phyloP scores from a whole-genome alignment of 495 filamentous ascomycete species.

The Penicillium pulvis region DNA sequence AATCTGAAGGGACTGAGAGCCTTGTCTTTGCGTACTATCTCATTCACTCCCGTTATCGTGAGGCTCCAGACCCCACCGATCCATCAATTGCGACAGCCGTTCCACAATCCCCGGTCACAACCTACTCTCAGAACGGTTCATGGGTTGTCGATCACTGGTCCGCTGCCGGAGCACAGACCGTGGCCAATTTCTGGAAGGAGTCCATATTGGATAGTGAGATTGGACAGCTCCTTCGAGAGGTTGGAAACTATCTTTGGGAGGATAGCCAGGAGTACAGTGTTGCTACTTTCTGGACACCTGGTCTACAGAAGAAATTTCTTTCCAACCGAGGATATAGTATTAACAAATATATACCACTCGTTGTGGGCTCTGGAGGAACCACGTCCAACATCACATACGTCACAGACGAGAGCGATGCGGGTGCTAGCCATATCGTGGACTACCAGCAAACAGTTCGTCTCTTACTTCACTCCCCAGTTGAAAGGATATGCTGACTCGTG shows the following conservation, averaged over 20 bases:
- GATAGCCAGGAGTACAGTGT: conserved; percentile 50
- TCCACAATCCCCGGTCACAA: conserved; percentile 6
- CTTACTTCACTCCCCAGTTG: neutral
- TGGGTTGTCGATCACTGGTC: conserved; percentile 54
- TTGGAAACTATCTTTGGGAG: conserved; percentile 54
- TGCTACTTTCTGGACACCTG: conserved; percentile 46
- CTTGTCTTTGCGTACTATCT: conserved; percentile 6
- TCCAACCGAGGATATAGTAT: conserved; percentile 32
- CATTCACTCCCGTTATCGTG: conserved; percentile 1
- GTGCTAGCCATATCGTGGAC: conserved; percentile 22
- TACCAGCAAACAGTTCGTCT: conserved; percentile 6
- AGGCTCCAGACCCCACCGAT: neutral
- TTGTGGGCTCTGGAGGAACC: neutral
- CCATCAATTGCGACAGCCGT: conserved; percentile 1
- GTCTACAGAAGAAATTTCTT: conserved; percentile 42
- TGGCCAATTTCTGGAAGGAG: conserved; percentile 49
- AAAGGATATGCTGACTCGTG: neutral
- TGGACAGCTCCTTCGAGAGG: conserved; percentile 31
- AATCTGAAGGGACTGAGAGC: neutral
- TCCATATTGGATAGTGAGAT: conserved; percentile 40
- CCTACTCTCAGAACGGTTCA: conserved; percentile 47
- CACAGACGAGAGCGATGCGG: conserved; percentile 13
- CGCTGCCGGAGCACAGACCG: conserved; percentile 40
- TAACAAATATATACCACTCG: conserved; percentile 2
- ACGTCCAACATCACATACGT: neutral